phyloP scores from a whole-genome alignment of 257 asterid species.

The Cordia subcordata region DNA sequence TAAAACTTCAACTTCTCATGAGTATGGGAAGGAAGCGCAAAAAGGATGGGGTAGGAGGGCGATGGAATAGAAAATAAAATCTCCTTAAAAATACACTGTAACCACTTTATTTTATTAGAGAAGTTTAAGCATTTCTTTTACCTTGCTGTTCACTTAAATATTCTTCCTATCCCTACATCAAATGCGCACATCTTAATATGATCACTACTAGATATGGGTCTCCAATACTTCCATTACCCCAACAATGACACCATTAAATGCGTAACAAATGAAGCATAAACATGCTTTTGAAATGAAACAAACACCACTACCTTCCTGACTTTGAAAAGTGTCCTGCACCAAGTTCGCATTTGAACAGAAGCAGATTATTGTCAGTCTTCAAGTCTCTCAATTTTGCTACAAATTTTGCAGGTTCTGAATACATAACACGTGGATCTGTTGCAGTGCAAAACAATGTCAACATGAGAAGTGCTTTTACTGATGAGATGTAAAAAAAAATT shows the following conservation, averaged over 20 bases:
- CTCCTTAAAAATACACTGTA: too few species aligned
- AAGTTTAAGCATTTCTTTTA: too few species aligned
- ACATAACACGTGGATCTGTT: conserved; percentile 84
- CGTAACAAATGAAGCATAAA: neutral
- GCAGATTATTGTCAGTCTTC: conserved; percentile 68
- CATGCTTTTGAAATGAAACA: conserved; percentile 10
- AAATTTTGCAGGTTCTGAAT: conserved; percentile 90
- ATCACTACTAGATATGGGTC: too few species aligned
- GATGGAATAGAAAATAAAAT: neutral
- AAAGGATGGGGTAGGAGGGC: too few species aligned
- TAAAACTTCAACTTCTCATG: too few species aligned
- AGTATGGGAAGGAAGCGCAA: too few species aligned
- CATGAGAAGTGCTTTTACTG: neutral
- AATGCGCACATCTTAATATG: too few species aligned
- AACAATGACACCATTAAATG: neutral
- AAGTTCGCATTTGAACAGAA: conserved; percentile 80
- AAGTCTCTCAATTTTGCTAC: conserved; percentile 88
- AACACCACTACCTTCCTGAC: conserved; percentile 68
- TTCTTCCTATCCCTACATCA: too few species aligned
- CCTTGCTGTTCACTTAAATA: too few species aligned
- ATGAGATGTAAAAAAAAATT: neutral
- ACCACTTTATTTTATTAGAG: too few species aligned
- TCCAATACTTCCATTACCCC: too few species aligned
- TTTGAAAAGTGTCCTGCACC: conserved; percentile 97
- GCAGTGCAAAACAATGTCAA: conserved; percentile 1